Evolutionary conservation across 139 green algal species (phyloP), one percentile per base, ranked within the genome.

Genomic region (Tetraselmis striata): DNA sequence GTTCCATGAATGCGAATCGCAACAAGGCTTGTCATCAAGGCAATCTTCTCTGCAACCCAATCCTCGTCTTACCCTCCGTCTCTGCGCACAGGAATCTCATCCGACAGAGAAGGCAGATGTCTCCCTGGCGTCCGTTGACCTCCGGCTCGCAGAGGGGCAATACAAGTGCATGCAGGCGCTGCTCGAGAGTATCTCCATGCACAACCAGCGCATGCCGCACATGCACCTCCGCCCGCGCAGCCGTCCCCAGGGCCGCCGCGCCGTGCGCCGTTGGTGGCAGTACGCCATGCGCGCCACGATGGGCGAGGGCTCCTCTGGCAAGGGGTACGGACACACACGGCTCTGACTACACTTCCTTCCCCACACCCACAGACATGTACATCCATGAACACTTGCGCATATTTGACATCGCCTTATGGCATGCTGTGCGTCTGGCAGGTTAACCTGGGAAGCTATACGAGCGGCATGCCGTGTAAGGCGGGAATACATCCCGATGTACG

Each of bases 151-250:
- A 82, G 80, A 85, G 28, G 30, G 77, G 59, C 94, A 98, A 88
- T 97, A 97, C 84, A 85, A 85, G 45, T 91, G 87, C 32, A 79
- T 90, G 26, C 93, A 94, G 77, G 86, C 89, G 77, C 83, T 98
- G 80, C 86, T 95, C 67, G 81, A 92, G 22, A 84, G 88, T 30
- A 86, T 96, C 77, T 92, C 74, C 74, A 77, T 77, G 74, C 26
- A 28, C 74, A 31, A 28, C 5, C 26, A 28, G n/a, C 25, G 74
- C 26, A 29, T 29, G 74, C 74, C 74, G 22, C n/a, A 77, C 74
- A 29, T 29, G 74, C 25, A 28, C 74, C 25, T 77, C 23, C 74
- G 74, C 74, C 74, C 74, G 23, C 26, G 25, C 74, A 29, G 74
- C 26, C 45, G 45, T 18, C 45, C 45, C 5, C 45, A 18, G 5